These are phyloP conservation scores for Exophiala mesophila DNA, from an alignment of 2,329 filamentous ascomycete species.

Conservation along the genomic window DNA sequence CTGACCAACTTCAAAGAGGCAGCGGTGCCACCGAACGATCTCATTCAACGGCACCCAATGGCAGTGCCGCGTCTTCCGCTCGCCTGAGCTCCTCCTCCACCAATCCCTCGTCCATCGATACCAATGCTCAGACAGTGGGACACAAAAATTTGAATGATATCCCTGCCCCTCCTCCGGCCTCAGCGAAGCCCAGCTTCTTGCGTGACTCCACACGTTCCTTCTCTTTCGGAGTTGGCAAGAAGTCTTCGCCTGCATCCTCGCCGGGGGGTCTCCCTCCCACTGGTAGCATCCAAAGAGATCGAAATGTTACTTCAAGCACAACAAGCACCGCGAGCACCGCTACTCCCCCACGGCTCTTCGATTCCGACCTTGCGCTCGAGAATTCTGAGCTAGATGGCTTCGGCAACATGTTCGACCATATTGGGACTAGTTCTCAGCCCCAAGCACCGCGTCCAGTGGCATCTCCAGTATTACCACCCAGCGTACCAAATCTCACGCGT, in stretches of 20 bases:
- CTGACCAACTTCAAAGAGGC: constrained; percentile 32
- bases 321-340: constrained; percentile 48
- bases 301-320: constrained; percentile 43
- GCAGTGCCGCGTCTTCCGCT: constrained; percentile 44
- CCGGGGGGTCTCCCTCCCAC: constrained; percentile 19
- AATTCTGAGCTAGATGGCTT: constrained; percentile 41
- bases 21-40: constrained; percentile 48
- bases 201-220: constrained; percentile 48
- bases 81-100: constrained; percentile 53
- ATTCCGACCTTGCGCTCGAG: constrained; percentile 40
- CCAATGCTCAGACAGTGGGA: constrained; percentile 33
- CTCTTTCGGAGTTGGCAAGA: constrained; percentile 46
- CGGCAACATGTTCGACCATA: constrained; percentile 49
- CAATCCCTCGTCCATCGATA: constrained; percentile 51
- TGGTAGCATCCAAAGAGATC: constrained; percentile 33
- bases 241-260: constrained; percentile 29
- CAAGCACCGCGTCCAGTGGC: constrained; percentile 22
- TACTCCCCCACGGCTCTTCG: constrained; percentile 48
- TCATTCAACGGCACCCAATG: constrained; percentile 41
- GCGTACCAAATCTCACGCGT: constrained; percentile 10
- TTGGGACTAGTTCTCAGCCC: constrained; percentile 33
- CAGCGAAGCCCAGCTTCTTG: constrained; percentile 34
- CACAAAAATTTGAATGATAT: constrained; percentile 39
- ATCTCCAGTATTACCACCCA: constrained; percentile 21
- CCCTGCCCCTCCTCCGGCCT: constrained; percentile 36